These are phyloP conservation scores for Backusella parvicylindrica DNA, from an alignment of 192 early-diverging fungal species.

Conservation along the genomic window DNA sequence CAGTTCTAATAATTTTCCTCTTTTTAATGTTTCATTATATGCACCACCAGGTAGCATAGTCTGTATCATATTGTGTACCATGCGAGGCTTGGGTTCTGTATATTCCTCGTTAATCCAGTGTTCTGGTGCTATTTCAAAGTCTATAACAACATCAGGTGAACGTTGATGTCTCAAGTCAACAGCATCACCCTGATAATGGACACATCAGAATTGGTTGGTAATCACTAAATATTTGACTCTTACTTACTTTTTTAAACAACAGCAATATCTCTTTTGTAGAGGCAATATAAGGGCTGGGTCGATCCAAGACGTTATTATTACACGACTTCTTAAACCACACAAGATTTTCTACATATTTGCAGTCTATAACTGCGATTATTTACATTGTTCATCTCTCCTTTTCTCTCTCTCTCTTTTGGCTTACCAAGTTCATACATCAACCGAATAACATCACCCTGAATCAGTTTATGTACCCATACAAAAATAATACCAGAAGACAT, in stretches of 20 bases:
- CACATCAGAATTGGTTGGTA: background rate
- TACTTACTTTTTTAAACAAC: constrained; percentile 50
- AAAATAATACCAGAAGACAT: constrained; percentile 51
- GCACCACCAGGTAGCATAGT: constrained; percentile 49
- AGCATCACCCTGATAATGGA: constrained; percentile 40
- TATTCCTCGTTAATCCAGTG: constrained; percentile 50
- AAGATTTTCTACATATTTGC: constrained; percentile 57
- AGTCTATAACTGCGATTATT: constrained; percentile 24
- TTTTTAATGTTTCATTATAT: constrained; percentile 32
- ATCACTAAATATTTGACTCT: background rate
- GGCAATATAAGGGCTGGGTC: constrained; percentile 47
- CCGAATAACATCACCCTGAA: constrained; percentile 48
- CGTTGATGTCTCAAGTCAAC: constrained; percentile 58
- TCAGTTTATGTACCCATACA: constrained; percentile 56
- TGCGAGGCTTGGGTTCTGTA: constrained; percentile 49
- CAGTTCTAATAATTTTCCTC: constrained; percentile 49
- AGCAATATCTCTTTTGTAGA: constrained; percentile 54
- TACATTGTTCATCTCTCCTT: background rate
- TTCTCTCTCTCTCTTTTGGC: background rate
- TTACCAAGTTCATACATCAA: constrained; percentile 51
- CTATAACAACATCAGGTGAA: constrained; percentile 58
- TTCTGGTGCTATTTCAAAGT: constrained; percentile 44
- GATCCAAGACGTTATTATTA: constrained; percentile 40
- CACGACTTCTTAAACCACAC: constrained; percentile 56
- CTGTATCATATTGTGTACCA: constrained; percentile 56